Conservation (phyloP, 1,139 yeast genomes). For the Candida sp. region DNA sequence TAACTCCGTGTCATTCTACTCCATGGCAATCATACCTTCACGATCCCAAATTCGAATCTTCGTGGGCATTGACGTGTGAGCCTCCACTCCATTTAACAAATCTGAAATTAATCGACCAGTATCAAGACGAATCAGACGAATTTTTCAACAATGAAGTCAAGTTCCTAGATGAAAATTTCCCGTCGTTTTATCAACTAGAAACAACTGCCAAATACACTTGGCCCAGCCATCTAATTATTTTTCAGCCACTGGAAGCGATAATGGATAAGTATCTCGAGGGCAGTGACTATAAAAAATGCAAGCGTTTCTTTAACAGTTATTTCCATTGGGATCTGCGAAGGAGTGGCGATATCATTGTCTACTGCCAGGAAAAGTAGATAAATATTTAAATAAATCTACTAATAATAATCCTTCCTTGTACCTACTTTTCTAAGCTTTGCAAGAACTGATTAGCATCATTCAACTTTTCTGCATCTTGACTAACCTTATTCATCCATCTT, state of each 20-base stretch:
- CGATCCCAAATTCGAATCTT: slow-evolving; percentile 37
- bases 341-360: slow-evolving; percentile 72
- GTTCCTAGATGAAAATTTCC: slow-evolving; percentile 37
- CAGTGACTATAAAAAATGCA: slow-evolving; percentile 43
- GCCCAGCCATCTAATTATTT: slow-evolving; percentile 74
- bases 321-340: slow-evolving; percentile 89
- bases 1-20: slow-evolving; percentile 96
- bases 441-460: slow-evolving; percentile 50
- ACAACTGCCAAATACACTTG: slow-evolving; percentile 41
- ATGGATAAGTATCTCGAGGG: slow-evolving; percentile 37
- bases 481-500: slow-evolving; percentile 60
- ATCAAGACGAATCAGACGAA: slow-evolving; percentile 83
- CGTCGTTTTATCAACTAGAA: slow-evolving; percentile 3
- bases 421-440: slow-evolving; percentile 1
- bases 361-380: slow-evolving; percentile 12
- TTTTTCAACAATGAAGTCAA: slow-evolving; percentile 65
- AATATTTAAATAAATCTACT: too few relatives aligned
- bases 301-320: slow-evolving; percentile 70
- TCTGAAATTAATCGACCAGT: slow-evolving; percentile 30
- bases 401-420: neutral
- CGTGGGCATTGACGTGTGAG: slow-evolving; percentile 87
- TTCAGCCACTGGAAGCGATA: slow-evolving; percentile 54
- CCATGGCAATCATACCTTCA: slow-evolving; percentile 93
- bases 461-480: slow-evolving; percentile 55
- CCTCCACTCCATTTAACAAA: slow-evolving; percentile 64